Base-by-base conservation (phyloP, 129 eudicot genomes). In the Silybum marianum region DNA sequence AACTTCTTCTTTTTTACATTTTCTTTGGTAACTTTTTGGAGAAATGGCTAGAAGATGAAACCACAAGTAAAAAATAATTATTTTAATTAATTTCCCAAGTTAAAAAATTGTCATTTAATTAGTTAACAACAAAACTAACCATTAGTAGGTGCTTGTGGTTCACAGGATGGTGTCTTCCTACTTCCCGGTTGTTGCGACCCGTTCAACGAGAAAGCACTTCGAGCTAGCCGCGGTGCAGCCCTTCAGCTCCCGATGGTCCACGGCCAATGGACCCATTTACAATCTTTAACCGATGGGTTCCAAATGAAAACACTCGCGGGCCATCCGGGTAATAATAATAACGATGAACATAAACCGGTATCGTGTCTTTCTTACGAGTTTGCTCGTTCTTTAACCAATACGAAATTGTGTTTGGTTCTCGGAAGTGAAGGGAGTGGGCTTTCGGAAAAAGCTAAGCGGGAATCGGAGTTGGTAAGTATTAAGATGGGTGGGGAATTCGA, bases 101-200 rank as follows among this genome's bases (percentile, higher is more conserved):
- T 28, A 28, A 28, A 28, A 28, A 32, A 32, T 32, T 32, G 36
- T 32, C 36, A 32, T 32, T 32, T 32, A 28, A 28, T 28, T 28
- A 32, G 36, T 32, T 32, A 3, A 48, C 26, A 22, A 10, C 25
- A 46, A 46, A 25, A 74, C 54, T 73, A 30, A 21, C 25, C 16
- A 42, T n/a, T 19, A 66, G 26, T 13, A 11, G 12, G 67, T 81
- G 23, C 32, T 13, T 10, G 54, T 69, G 40, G 54, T 69, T 81
- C 28, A 84, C 92, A 95, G 98, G 92, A 83, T 67, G 98, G 97
- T 19, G 94, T 86, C 21, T 89, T 92, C 83, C 83, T 94, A n/a
- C 97, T 94, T 62, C 90, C 96, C 7, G 98, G 97, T 23, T 94
- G 98, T 78, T 94, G 98, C 67, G 98, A 95, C 76, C 98, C 98